These are phyloP conservation scores for Ophiostoma ulmi DNA, from an alignment of 2,329 filamentous ascomycete genomes.

Conservation along the genomic window DNA sequence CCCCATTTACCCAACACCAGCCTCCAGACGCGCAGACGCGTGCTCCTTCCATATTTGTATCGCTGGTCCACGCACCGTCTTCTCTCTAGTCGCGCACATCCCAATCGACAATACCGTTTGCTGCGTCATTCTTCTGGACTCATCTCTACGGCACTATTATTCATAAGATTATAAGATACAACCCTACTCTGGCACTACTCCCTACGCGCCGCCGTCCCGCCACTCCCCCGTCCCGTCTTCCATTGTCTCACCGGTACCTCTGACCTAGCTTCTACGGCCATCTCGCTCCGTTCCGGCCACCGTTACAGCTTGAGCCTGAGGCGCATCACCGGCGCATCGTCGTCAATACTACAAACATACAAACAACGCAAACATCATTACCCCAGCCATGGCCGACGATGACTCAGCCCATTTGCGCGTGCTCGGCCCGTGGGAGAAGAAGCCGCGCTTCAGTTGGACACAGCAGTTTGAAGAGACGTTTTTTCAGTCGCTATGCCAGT, in stretches of 20 bases:
- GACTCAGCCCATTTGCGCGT: slow-evolving; percentile 28
- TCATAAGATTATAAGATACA: slow-evolving; percentile 6
- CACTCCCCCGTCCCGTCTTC: background rate
- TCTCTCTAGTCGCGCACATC: background rate
- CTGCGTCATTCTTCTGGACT: background rate
- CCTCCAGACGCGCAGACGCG: slow-evolving; percentile 9
- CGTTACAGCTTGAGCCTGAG: background rate
- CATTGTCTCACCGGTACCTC: slow-evolving; percentile 13
- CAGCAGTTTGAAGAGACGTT: slow-evolving; percentile 55
- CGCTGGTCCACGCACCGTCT: slow-evolving; percentile 7
- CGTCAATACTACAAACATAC: background rate
- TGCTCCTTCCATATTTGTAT: slow-evolving; percentile 2
- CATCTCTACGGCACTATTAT: background rate
- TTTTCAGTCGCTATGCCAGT: slow-evolving; percentile 56
- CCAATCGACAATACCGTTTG: slow-evolving; percentile 1
- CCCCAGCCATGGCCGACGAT: slow-evolving; percentile 34
- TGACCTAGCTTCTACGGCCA: background rate
- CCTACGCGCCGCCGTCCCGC: slow-evolving; percentile 5
- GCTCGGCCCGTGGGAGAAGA: slow-evolving; percentile 30
- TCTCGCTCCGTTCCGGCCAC: background rate
- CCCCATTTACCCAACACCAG: background rate
- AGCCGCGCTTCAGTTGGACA: slow-evolving; percentile 57
- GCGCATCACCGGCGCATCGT: background rate
- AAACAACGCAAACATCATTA: background rate
- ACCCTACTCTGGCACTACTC: background rate